phyloP scores from a whole-genome alignment of 2,329 filamentous ascomycete genomes.

The Exophiala alcalophila region DNA sequence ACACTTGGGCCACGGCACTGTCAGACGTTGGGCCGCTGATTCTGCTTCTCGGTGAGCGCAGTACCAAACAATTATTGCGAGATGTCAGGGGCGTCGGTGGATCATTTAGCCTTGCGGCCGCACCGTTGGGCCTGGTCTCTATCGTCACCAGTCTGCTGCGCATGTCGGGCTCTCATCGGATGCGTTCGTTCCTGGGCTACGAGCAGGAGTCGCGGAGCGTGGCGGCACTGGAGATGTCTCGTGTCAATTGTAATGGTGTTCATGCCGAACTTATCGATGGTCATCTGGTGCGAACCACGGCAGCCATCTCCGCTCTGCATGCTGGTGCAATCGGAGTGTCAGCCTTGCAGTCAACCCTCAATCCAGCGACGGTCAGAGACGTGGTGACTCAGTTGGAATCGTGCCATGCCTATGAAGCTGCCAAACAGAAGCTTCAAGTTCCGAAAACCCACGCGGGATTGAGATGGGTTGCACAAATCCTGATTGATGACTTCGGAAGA shows the following conservation, averaged over 20 bases:
- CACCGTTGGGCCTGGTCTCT: background rate
- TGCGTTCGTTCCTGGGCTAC: constrained; percentile 1
- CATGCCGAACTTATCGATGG: constrained; percentile 3
- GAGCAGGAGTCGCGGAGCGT: constrained; percentile 7
- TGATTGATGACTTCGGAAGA: background rate
- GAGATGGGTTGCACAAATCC: constrained; percentile 4
- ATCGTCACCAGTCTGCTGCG: constrained; percentile 5
- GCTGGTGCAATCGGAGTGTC: background rate
- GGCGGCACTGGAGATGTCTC: constrained; percentile 3
- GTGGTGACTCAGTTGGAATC: background rate
- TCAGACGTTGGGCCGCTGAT: constrained; percentile 3
- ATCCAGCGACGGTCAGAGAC: background rate
- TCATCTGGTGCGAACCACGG: constrained; percentile 5
- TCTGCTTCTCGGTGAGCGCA: constrained; percentile 3
- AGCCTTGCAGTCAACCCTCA: background rate
- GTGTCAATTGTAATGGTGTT: constrained; percentile 7
- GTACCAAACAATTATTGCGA: constrained; percentile 7
- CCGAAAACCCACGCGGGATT: constrained; percentile 2
- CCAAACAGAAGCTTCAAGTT: constrained; percentile 3
- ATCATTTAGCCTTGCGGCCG: constrained; percentile 8
- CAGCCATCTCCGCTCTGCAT: background rate
- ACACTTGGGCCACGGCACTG: background rate
- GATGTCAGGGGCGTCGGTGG: constrained; percentile 1
- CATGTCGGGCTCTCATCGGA: constrained; percentile 1
- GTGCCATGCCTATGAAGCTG: constrained; percentile 2